These are phyloP conservation scores for Venturia aucupariae DNA, from an alignment of 2,329 filamentous ascomycete genomes.

Conservation along the genomic window DNA sequence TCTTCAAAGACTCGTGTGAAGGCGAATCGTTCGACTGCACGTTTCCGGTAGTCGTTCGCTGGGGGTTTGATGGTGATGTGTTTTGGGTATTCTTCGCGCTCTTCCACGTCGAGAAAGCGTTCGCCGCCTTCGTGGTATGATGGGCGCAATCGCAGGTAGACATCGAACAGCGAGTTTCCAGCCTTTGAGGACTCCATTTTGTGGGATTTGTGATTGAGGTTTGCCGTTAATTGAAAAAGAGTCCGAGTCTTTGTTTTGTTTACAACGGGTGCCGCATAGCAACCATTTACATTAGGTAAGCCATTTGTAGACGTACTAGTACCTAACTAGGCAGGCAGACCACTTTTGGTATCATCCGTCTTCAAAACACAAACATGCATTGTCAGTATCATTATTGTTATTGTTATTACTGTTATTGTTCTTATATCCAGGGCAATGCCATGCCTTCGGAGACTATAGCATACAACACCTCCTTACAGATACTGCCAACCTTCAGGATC, in stretches of 20 bases:
- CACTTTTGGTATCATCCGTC: too few relatives aligned
- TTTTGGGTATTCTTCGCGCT: constrained; percentile 30
- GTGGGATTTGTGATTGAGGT: not conserved
- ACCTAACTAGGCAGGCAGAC: too few relatives aligned
- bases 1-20: constrained; percentile 94
- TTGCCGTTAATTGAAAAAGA: not conserved
- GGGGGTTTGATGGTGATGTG: constrained; percentile 51
- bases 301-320: too few relatives aligned
- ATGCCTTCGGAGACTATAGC: too few relatives aligned
- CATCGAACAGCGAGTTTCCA: constrained; percentile 59
- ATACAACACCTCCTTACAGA: too few relatives aligned
- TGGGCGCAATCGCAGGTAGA: constrained; percentile 69
- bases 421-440: too few relatives aligned
- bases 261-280: not conserved
- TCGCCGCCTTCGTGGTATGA: constrained; percentile 37
- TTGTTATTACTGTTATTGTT: too few relatives aligned
- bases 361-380: too few relatives aligned
- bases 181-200: not conserved
- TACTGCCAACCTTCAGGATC: too few relatives aligned
- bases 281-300: too few relatives aligned
- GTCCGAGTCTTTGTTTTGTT: constrained; percentile 1
- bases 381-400: too few relatives aligned
- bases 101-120: constrained; percentile 72
- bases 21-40: constrained; percentile 85
- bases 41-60: constrained; percentile 70